Conservation (phyloP, 2,329 filamentous ascomycete species). For the Diaporthe eres region DNA sequence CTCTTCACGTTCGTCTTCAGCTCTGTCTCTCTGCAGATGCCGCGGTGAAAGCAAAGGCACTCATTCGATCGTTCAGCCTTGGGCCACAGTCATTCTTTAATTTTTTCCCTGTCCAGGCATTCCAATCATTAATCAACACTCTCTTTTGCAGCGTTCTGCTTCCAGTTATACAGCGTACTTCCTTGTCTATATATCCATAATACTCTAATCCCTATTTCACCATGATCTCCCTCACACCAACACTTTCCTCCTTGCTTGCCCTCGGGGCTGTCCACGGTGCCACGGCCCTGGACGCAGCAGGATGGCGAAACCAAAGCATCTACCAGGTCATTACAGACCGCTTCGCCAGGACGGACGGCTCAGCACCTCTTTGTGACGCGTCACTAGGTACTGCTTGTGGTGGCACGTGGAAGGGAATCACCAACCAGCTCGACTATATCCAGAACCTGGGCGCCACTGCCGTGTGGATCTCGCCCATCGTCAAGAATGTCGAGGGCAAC, state of each 20-base stretch:
- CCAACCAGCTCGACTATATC: conserved; percentile 63
- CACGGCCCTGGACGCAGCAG: conserved; percentile 37
- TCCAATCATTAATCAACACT: conserved; percentile 27
- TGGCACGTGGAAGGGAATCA: conserved; percentile 62
- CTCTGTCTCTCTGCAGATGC: conserved; percentile 24
- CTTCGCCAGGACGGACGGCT: conserved; percentile 55
- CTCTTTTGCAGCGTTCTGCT: conserved; percentile 7
- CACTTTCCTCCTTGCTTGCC: conserved; percentile 23
- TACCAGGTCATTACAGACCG: conserved; percentile 61
- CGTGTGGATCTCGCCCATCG: conserved; percentile 63
- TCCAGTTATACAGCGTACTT: conserved; percentile 5
- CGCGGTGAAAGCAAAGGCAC: conserved; percentile 22
- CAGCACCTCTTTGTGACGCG: conserved; percentile 51
- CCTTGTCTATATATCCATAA: conserved; percentile 16
- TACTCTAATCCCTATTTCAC: conserved; percentile 6
- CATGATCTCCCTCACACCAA: conserved; percentile 19
- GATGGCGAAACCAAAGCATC: conserved; percentile 56
- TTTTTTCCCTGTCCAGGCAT: conserved; percentile 5
- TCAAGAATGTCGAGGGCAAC: conserved; percentile 56
- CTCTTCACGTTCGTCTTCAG: neutral
- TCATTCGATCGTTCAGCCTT: conserved; percentile 18
- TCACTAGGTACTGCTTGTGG: conserved; percentile 58
- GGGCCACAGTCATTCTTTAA: conserved; percentile 31
- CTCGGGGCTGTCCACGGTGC: neutral
- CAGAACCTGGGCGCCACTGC: conserved; percentile 56